These are phyloP conservation scores for Tuber aestivum DNA, from an alignment of 495 filamentous ascomycete species.

Conservation along the genomic window DNA sequence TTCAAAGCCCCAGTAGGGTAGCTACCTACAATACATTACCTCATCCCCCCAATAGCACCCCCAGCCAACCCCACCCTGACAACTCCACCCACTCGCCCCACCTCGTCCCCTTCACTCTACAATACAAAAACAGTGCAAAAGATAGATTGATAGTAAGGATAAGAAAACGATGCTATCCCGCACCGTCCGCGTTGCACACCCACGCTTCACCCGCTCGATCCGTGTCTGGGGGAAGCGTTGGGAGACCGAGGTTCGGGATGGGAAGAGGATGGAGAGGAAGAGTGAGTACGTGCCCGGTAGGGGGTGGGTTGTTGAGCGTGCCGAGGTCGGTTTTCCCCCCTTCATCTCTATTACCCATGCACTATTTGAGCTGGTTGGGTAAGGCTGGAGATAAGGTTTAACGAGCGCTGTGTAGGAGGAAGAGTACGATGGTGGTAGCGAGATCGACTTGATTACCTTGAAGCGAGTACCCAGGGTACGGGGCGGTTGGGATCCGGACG, in stretches of 20 bases:
- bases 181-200: neutral
- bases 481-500: neutral
- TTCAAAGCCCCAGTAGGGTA: neutral
- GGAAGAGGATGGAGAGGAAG: conserved; percentile 10
- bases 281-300: conserved; percentile 22
- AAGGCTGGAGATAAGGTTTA: conserved; percentile 2
- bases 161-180: conserved; percentile 1
- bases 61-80: neutral
- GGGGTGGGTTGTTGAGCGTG: conserved; percentile 15
- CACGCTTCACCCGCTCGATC: neutral
- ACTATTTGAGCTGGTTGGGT: neutral
- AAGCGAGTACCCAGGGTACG: conserved; percentile 7
- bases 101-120: neutral
- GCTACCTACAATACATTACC: neutral
- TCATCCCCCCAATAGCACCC: neutral
- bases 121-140: neutral
- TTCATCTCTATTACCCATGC: neutral
- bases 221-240: conserved; percentile 10
- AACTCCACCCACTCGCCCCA: neutral
- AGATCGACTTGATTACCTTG: conserved; percentile 29
- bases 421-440: neutral
- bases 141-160: neutral
- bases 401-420: neutral
- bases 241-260: conserved; percentile 16
- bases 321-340: neutral